These are phyloP conservation scores for Trametes gibbosa DNA, from an alignment of 768 basidiomycete genomes.

Conservation along the genomic window DNA sequence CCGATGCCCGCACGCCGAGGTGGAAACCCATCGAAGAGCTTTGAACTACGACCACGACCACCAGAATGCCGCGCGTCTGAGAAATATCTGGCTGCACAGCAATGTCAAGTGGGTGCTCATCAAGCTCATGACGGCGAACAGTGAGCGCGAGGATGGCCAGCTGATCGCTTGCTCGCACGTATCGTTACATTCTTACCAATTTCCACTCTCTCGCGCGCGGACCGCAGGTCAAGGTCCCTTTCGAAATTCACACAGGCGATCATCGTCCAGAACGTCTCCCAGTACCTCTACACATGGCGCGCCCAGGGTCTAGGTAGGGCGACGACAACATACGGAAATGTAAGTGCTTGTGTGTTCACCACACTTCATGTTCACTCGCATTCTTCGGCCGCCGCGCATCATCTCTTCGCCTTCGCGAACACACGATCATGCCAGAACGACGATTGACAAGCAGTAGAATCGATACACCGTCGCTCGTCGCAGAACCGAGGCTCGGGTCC, in stretches of 20 bases:
- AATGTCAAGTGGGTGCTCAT: not conserved
- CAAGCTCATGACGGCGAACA: not conserved
- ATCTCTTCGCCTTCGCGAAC: not conserved
- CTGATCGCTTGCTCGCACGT: conserved; percentile 2
- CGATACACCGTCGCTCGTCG: not conserved
- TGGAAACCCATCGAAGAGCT: not conserved
- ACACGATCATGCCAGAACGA: not conserved
- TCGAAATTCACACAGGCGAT: not conserved
- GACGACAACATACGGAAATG: not conserved
- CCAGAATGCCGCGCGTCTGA: not conserved
- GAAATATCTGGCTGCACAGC: not conserved
- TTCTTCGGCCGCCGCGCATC: not conserved
- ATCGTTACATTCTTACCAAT: too few relatives aligned
- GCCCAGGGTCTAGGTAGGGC: not conserved
- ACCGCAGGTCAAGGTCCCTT: too few relatives aligned
- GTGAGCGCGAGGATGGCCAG: not conserved
- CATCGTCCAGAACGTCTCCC: not conserved
- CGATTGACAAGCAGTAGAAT: not conserved
- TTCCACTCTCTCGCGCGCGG: too few relatives aligned
- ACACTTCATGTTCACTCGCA: not conserved
- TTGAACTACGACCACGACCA: not conserved
- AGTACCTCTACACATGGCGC: not conserved
- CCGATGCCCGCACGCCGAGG: conserved; percentile 1
- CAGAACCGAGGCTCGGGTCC: not conserved
- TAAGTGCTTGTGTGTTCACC: not conserved